phyloP scores from a whole-genome alignment of 139 green algal species.

The Pseudopediastrum boryanum region DNA sequence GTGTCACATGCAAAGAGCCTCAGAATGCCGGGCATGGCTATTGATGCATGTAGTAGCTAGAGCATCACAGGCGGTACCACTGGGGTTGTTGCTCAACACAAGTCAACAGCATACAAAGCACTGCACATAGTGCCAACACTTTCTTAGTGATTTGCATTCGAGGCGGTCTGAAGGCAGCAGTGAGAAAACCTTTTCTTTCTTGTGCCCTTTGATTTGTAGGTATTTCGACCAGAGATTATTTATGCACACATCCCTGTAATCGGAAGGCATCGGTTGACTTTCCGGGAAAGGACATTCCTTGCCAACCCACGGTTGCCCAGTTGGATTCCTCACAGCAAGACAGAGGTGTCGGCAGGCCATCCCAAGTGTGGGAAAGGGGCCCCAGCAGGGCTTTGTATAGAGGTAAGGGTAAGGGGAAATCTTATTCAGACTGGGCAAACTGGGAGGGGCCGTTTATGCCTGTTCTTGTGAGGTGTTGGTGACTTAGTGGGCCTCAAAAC shows the following conservation, averaged over 20 bases:
- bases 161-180: not conserved
- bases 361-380: too few relatives aligned
- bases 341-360: too few relatives aligned
- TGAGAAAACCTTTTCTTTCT: not conserved
- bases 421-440: too few relatives aligned
- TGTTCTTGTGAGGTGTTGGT: too few relatives aligned
- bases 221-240: not conserved
- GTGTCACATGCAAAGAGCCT: too few relatives aligned
- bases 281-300: conserved; percentile 22
- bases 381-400: too few relatives aligned
- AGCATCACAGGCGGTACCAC: not conserved
- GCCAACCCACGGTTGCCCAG: conserved; percentile 6
- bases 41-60: not conserved
- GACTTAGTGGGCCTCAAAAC: too few relatives aligned
- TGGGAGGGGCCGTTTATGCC: too few relatives aligned
- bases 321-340: conserved; percentile 14
- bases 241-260: conserved; percentile 11
- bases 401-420: too few relatives aligned
- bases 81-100: too few relatives aligned
- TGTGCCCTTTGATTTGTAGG: not conserved
- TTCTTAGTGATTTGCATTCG: not conserved
- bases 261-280: conserved; percentile 6
- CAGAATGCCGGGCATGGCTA: not conserved
- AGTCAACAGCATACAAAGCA: too few relatives aligned
- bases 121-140: too few relatives aligned